Evolutionary conservation across 139 green algal genomes (phyloP).

Genomic region (Micractinium sp.): DNA sequence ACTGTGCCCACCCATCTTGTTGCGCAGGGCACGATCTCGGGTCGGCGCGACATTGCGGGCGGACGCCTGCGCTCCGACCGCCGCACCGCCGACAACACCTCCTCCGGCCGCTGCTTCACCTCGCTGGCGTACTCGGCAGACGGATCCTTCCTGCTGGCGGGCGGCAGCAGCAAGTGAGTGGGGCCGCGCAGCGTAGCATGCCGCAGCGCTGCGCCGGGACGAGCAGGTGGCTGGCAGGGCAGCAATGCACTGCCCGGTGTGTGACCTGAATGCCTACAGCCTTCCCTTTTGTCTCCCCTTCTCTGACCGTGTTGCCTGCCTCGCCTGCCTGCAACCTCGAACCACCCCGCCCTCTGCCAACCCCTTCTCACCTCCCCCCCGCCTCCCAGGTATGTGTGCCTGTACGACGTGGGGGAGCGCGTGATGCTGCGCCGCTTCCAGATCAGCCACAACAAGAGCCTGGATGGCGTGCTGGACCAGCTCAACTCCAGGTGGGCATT

Average conservation of each 20-base stretch:
- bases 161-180: slow-evolving; percentile 71
- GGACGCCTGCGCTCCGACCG: slow-evolving; percentile 77
- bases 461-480: slow-evolving; percentile 94
- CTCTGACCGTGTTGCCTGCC: too few relatives aligned
- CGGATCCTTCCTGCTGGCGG: slow-evolving; percentile 87
- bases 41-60: slow-evolving; percentile 88
- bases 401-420: slow-evolving; percentile 94
- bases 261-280: too few relatives aligned
- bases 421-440: slow-evolving; percentile 92
- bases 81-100: slow-evolving; percentile 71
- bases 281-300: too few relatives aligned
- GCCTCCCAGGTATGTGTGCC: slow-evolving; percentile 82
- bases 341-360: background rate
- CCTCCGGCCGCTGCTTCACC: slow-evolving; percentile 81
- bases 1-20: too few relatives aligned
- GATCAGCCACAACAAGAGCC: slow-evolving; percentile 75
- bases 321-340: too few relatives aligned
- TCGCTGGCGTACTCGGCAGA: slow-evolving; percentile 91
- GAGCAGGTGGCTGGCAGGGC: background rate
- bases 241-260: too few relatives aligned
- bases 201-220: background rate
- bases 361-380: background rate
- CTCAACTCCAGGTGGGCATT: slow-evolving; percentile 76
- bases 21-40: slow-evolving; percentile 79
- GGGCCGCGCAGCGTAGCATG: background rate